Base-by-base conservation (phyloP, 306 rosid species). In the Ammopiptanthus mongolicus region DNA sequence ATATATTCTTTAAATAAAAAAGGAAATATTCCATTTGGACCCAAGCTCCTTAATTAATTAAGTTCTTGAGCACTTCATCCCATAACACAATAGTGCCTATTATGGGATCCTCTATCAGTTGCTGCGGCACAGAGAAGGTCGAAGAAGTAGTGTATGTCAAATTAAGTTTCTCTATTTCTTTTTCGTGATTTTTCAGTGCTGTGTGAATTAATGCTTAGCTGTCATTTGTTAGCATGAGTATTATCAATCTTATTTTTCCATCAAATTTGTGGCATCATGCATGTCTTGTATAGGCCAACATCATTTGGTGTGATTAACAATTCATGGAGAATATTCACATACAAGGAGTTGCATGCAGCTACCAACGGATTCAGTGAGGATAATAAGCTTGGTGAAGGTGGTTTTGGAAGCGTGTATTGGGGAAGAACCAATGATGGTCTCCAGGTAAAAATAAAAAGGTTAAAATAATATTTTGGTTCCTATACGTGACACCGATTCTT, bases 371-470 rank as follows among this genome's bases (percentile, higher is more conserved):
- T 91, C 56, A 84, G 87, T 47, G 93, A 90, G 1, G 95, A 94
- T 17, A 80, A 88, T 23, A 82, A 84, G 77, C 98, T 93, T 56
- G 97, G 96, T 72, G 96, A 93, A 81, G 96, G 98, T 52, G 98
- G 98, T 0, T 89, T 91, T 81, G 98, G 98, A 71, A 93, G 93
- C 65, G 92, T 93, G 4, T 91, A 86, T 12, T 85, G 97, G 98
- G 96, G 93, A 28, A 91, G 86, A 81, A 91, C 97, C 1, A 85
- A 5, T 41, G 91, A 91, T 50, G 98, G 93, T 22, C 90, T 89
- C 11, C 84, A 93, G 89, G 97, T 87, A 81, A 55, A 29, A 1
- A 79, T 31, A 13, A 1, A n/a, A n/a, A n/a, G n/a, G n/a, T n/a
- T n/a, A n/a, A n/a, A n/a, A n/a, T n/a, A n/a, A n/a, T n/a, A n/a